Conservation (phyloP, 768 basidiomycete species). For the Kwoniella heveanensis region DNA sequence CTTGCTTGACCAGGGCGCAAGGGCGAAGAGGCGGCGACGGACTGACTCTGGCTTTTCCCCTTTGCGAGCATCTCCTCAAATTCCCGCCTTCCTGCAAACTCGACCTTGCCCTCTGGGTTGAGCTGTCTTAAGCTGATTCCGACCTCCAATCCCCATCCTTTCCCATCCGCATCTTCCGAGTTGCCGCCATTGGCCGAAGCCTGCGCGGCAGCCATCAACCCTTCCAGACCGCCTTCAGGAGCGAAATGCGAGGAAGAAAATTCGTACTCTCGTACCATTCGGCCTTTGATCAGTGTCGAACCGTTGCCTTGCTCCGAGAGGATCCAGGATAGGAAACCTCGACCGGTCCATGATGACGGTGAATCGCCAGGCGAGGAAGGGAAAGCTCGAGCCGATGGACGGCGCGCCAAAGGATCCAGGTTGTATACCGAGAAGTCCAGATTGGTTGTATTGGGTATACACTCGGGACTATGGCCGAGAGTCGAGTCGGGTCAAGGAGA, state of each 20-base stretch:
- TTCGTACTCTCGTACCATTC: constrained; percentile 37
- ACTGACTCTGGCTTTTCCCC: constrained; percentile 5
- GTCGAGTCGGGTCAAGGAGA: too few relatives aligned
- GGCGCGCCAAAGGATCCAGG: constrained; percentile 35
- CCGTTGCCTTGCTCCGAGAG: constrained; percentile 34
- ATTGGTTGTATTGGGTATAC: constrained; percentile 35
- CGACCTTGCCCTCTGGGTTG: constrained; percentile 34
- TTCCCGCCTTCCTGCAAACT: constrained; percentile 34
- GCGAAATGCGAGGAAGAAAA: constrained; percentile 31
- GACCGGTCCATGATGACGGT: constrained; percentile 39
- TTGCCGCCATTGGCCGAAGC: not conserved
- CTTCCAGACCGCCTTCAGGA: constrained; percentile 43
- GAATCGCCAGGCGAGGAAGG: constrained; percentile 18
- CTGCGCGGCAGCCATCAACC: constrained; percentile 40
- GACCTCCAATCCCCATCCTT: constrained; percentile 52
- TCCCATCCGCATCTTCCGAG: constrained; percentile 32
- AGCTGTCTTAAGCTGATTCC: constrained; percentile 37
- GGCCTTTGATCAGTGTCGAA: constrained; percentile 39
- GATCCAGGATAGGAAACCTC: constrained; percentile 50
- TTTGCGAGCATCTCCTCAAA: constrained; percentile 44
- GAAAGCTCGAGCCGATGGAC: constrained; percentile 23
- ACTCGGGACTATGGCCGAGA: constrained; percentile 48
- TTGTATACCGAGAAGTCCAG: constrained; percentile 51
- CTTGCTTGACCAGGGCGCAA: constrained; percentile 3
- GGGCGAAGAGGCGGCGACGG: constrained; percentile 4